These are phyloP conservation scores for Cochlearia excelsa DNA, from an alignment of 345 rosid species.

Conservation along the genomic window DNA sequence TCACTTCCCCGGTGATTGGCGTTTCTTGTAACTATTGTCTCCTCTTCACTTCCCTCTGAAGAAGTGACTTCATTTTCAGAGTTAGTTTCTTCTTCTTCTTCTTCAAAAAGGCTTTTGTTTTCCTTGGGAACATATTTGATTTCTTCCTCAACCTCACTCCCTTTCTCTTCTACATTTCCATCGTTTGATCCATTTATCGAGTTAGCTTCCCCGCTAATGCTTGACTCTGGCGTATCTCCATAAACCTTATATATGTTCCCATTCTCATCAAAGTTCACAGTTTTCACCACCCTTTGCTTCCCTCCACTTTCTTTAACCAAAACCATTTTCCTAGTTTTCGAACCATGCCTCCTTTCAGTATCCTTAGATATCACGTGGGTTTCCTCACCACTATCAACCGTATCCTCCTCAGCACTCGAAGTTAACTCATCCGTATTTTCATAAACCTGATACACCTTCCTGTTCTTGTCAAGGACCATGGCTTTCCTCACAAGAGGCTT, in stretches of 20 bases:
- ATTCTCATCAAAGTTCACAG: constrained; percentile 25
- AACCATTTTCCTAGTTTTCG: constrained; percentile 6
- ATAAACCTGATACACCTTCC: constrained; percentile 27
- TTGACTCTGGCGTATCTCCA: constrained; percentile 36
- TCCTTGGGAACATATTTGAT: constrained; percentile 30
- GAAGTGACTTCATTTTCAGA: constrained; percentile 20
- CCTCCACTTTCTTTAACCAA: constrained; percentile 19
- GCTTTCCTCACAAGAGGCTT: constrained; percentile 48
- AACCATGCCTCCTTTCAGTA: not conserved
- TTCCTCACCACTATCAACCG: constrained; percentile 4
- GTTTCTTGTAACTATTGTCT: constrained; percentile 11
- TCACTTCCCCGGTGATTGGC: constrained; percentile 14
- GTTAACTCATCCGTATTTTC: constrained; percentile 22
- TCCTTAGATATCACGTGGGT: constrained; percentile 1
- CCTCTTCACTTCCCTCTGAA: constrained; percentile 37
- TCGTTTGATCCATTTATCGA: constrained; percentile 40
- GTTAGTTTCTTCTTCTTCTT: constrained; percentile 28
- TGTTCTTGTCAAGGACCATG: constrained; percentile 52
- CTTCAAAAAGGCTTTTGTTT: constrained; percentile 15
- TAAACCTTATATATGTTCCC: constrained; percentile 33
- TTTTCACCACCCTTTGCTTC: constrained; percentile 19
- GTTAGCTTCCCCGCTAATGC: constrained; percentile 38
- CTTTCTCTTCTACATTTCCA: constrained; percentile 30
- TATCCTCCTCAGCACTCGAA: constrained; percentile 38
- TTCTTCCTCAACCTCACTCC: constrained; percentile 32